Evolutionary conservation across 1,284 basidiomycete species (phyloP).

Genomic region (Phellinidium pouzarii): DNA sequence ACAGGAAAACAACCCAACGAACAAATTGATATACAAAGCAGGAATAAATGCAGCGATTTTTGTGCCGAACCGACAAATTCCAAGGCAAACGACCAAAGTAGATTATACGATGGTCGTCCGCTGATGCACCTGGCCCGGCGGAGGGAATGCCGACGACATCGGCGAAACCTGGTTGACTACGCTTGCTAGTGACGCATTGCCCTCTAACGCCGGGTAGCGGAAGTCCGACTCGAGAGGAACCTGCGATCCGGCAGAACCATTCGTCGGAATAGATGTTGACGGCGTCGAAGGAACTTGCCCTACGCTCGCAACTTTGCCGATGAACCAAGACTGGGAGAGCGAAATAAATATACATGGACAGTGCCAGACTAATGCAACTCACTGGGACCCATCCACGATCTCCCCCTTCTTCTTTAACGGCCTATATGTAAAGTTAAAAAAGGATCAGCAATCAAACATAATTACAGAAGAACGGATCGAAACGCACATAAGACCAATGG

Average conservation of each 20-base stretch:
- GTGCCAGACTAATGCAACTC: slow-evolving; percentile 2
- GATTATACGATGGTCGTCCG: slow-evolving; percentile 14
- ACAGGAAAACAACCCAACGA: not conserved
- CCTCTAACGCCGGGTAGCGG: slow-evolving; percentile 15
- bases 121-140: slow-evolving; percentile 13
- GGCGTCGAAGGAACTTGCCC: slow-evolving; percentile 21
- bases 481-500: slow-evolving; percentile 41
- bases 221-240: slow-evolving; percentile 17
- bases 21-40: slow-evolving; percentile 2
- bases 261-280: slow-evolving; percentile 14
- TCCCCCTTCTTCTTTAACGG: slow-evolving; percentile 39
- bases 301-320: slow-evolving; percentile 22
- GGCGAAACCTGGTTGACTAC: slow-evolving; percentile 20
- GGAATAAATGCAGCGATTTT: not conserved
- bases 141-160: slow-evolving; percentile 22
- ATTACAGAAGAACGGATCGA: not conserved
- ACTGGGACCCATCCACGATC: slow-evolving; percentile 42
- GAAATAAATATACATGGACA: not conserved
- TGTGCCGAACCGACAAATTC: not conserved
- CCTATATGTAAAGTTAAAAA: slow-evolving; percentile 23
- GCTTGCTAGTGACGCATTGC: not conserved
- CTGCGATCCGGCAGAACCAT: slow-evolving; percentile 8
- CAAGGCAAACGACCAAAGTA: not conserved
- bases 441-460: slow-evolving; percentile 9
- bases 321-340: slow-evolving; percentile 23